Evolutionary conservation across 768 basidiomycete species (phyloP), one percentile per base, ranked within the genome.

Genomic region (Calvatia gigantea): DNA sequence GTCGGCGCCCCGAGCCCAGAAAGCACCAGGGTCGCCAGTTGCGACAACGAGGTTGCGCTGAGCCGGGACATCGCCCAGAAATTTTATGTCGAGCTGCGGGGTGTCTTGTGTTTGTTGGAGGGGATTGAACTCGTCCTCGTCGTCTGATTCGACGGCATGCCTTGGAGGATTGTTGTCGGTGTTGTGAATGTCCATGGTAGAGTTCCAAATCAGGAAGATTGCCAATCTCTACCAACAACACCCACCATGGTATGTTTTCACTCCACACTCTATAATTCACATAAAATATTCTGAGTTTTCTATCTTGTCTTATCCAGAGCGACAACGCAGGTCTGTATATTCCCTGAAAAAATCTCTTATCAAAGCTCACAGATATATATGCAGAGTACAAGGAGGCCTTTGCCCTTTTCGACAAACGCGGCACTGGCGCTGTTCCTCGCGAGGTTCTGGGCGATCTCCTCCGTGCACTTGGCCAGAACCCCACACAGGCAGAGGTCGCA

Each of bases 371-470:
- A 23, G 12, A 47, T 39, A 12, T n/a, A 47, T 39, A 12, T n/a
- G n/a, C 61, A 91, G 94, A 95, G 73, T 95, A 95, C 79, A 92
- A 93, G 66, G 94, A 98, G 71, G 95, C 95, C 1, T 98, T 98
- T 65, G 94, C 97, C 42, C 85, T 99, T 29, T 98, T 98, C 70
- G 97, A 99, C 76, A 98, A 98, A 77, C 86, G 86, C 61, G 97
- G 97, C 33, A 91, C 89, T 2, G 94, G 94, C 14, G 81, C 89
- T 12, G 91, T 99, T 28, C 89, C 94, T 0, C 76, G 89, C 2
- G 90, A 94, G 58, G 87, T 86, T 0, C 75, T 99, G 1, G 97
- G 97, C 7, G 96, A 98, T 69, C 82, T 99, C 8, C 74, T 99
- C 14, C 84, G 97, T 41, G 94, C 94, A 0, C 76, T 99, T 2